A percentile compares a stretch with the other conserved stretches of the same genome.
Evolutionary conservation across 73 alveolate genomes (phyloP).

Genomic region (Durusdinium trenchii): DNA sequence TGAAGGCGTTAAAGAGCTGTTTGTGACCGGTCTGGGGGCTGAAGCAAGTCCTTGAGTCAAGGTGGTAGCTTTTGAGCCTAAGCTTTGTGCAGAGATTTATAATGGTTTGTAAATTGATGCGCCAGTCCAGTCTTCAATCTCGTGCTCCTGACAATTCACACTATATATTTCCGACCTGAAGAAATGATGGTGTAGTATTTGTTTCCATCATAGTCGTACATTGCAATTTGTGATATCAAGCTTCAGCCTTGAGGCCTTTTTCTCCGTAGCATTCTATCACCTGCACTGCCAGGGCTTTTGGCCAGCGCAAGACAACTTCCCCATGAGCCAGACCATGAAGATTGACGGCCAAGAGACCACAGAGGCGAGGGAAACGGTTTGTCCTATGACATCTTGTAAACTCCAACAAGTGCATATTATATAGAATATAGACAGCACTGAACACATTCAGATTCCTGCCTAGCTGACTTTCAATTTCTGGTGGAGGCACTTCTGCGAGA

Average conservation of each 20-base stretch:
- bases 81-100: neutral
- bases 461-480: neutral
- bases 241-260: no score
- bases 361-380: no score
- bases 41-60: neutral
- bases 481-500: slow-evolving; percentile 14
- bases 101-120: neutral
- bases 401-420: no score
- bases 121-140: no score
- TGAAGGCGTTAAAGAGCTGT: slow-evolving; percentile 22
- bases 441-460: neutral
- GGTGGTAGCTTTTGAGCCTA: neutral
- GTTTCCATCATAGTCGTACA: no score
- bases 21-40: neutral
- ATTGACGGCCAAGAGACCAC: slow-evolving; percentile 12
- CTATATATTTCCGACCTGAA: no score
- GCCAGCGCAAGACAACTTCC: slow-evolving; percentile 29
- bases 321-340: slow-evolving; percentile 43
- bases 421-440: no score
- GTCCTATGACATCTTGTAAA: no score
- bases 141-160: no score
- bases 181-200: no score
- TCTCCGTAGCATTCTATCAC: no score
- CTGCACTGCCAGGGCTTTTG: slow-evolving; percentile 28
- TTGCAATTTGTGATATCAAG: no score